phyloP scores from a whole-genome alignment of 2,329 filamentous ascomycete species.

The Epichloe scottii region DNA sequence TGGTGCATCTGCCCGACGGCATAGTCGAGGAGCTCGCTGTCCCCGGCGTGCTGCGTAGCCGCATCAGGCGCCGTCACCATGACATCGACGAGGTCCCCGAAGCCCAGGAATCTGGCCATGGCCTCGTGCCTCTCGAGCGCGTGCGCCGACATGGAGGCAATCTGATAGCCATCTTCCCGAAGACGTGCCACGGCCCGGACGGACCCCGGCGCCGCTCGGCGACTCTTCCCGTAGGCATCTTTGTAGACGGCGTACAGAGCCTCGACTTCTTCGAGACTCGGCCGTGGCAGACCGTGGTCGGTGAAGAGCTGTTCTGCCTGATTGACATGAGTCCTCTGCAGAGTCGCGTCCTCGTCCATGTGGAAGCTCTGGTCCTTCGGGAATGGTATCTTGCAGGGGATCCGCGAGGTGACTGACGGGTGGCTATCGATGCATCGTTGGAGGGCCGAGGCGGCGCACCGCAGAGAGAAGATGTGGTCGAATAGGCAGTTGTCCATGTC shows the following conservation, averaged over 20 bases:
- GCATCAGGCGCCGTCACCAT: background rate
- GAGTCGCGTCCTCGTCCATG: background rate
- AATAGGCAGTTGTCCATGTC: background rate
- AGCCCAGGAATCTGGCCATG: background rate
- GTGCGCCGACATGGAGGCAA: background rate
- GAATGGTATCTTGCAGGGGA: background rate
- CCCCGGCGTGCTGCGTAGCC: background rate
- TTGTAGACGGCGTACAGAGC: background rate
- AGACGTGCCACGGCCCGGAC: background rate
- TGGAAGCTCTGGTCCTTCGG: background rate
- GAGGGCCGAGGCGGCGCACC: background rate
- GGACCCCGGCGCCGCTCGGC: background rate
- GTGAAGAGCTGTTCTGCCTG: background rate
- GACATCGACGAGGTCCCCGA: background rate
- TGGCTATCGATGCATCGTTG: background rate
- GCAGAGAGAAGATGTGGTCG: background rate
- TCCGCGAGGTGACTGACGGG: background rate
- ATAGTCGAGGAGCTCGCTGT: background rate
- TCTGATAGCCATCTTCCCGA: background rate
- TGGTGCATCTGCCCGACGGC: background rate
- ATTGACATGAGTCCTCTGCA: background rate
- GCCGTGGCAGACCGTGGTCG: background rate
- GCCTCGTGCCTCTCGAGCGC: background rate
- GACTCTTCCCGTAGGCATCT: background rate
- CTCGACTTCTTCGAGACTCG: background rate